Evolutionary conservation across 1,284 basidiomycete species (phyloP).

Genomic region (Marasmius tenuissimus): DNA sequence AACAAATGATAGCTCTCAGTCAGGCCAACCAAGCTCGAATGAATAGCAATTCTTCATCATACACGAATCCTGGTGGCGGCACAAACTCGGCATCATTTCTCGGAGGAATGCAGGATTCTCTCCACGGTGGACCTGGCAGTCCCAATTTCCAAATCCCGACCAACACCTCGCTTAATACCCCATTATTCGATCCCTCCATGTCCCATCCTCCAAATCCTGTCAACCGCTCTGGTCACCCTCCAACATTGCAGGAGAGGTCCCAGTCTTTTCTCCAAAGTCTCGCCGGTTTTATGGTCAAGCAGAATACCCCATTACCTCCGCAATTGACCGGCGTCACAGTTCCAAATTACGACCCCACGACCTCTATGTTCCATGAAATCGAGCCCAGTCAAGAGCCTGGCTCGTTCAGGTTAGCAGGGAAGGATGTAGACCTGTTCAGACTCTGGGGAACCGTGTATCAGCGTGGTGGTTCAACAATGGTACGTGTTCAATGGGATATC

Average conservation of each 20-base stretch:
- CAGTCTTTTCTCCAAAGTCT: constrained; percentile 59
- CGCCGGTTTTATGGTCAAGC: constrained; percentile 53
- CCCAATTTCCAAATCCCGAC: constrained; percentile 40
- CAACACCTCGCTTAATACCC: constrained; percentile 32
- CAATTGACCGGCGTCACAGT: constrained; percentile 58
- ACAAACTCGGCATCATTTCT: constrained; percentile 66
- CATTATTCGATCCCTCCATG: constrained; percentile 46
- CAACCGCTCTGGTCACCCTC: constrained; percentile 20
- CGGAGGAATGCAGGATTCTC: constrained; percentile 55
- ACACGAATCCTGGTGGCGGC: constrained; percentile 37
- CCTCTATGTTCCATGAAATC: constrained; percentile 61
- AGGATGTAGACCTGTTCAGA: constrained; percentile 76
- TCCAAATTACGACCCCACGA: constrained; percentile 56
- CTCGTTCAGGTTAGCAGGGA: constrained; percentile 67
- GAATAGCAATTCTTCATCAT: constrained; percentile 47
- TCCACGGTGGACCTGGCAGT: constrained; percentile 35
- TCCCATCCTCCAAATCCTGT: constrained; percentile 31
- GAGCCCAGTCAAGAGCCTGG: constrained; percentile 63
- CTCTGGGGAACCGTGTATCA: constrained; percentile 61
- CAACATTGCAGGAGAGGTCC: constrained; percentile 45
- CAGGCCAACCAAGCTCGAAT: constrained; percentile 63
- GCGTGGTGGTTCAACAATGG: constrained; percentile 57
- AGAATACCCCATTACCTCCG: constrained; percentile 63
- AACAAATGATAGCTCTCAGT: constrained; percentile 75
- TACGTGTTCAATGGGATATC: constrained; percentile 31